These are phyloP conservation scores for Paraphoma chrysanthemicola DNA, from an alignment of 2,329 filamentous ascomycete species.

Conservation along the genomic window DNA sequence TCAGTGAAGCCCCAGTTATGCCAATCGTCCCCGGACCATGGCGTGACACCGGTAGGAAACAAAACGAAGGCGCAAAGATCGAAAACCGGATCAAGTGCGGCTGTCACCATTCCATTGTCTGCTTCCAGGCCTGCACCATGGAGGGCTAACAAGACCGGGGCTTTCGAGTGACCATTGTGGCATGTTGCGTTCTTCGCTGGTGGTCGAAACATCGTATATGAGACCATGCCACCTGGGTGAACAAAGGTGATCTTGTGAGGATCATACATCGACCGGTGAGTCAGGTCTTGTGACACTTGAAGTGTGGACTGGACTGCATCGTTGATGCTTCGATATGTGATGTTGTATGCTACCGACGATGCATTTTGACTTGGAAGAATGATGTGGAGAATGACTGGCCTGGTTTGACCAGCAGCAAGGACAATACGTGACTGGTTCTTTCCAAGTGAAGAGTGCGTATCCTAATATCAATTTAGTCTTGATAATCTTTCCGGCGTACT, in stretches of 20 bases:
- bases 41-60: constrained; percentile 63
- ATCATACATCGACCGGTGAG: constrained; percentile 40
- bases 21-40: constrained; percentile 69
- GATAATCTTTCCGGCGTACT: neutral
- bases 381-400: constrained; percentile 49
- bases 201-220: constrained; percentile 64
- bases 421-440: constrained; percentile 11
- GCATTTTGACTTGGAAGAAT: constrained; percentile 25
- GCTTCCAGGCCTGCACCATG: constrained; percentile 66
- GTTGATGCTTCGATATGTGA: constrained; percentile 32
- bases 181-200: constrained; percentile 54
- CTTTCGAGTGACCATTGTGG: constrained; percentile 13
- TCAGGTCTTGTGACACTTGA: constrained; percentile 34
- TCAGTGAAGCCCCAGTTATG: constrained; percentile 66
- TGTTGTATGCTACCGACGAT: constrained; percentile 31
- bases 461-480: constrained; percentile 21
- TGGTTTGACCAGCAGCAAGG: constrained; percentile 50
- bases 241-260: constrained; percentile 63
- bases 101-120: constrained; percentile 54
- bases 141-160: constrained; percentile 60
- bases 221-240: constrained; percentile 61
- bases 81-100: constrained; percentile 57
- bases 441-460: neutral
- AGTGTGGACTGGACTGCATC: constrained; percentile 20
- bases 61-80: constrained; percentile 63